A percentile compares a stretch with the other conserved stretches of the same genome.
These are phyloP conservation scores for Flaveria ramosissima DNA, from an alignment of 129 eudicot genomes.

Conservation along the genomic window DNA sequence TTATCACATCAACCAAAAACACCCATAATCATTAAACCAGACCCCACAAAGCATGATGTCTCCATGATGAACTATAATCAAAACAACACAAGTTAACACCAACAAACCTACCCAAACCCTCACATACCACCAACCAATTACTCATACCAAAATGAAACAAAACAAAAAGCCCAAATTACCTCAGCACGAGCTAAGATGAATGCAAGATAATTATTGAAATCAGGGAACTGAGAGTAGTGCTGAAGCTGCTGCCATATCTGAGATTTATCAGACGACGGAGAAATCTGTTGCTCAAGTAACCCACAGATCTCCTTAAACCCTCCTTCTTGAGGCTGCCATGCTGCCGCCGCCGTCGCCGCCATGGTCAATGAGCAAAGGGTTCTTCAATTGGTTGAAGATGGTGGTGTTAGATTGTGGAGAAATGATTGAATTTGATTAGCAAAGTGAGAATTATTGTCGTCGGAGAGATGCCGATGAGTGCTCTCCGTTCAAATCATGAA, in stretches of 20 bases:
- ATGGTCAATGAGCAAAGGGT: slow-evolving; percentile 18
- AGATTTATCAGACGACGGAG: slow-evolving; percentile 89
- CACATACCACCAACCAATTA: background rate
- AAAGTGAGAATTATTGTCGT: background rate
- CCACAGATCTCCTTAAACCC: slow-evolving; percentile 94
- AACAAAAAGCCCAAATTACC: slow-evolving; percentile 36
- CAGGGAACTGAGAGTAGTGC: slow-evolving; percentile 89
- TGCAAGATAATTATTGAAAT: slow-evolving; percentile 91
- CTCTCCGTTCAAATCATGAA: background rate
- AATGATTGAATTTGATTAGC: background rate
- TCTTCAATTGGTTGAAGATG: slow-evolving; percentile 2
- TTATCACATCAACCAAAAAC: background rate
- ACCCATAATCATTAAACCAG: background rate
- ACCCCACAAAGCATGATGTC: background rate
- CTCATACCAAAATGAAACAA: background rate
- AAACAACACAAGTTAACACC: background rate
- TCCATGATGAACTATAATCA: slow-evolving; percentile 14
- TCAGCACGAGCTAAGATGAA: slow-evolving; percentile 84
- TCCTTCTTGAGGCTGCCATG: slow-evolving; percentile 93
- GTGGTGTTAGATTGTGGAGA: background rate
- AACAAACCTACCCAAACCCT: slow-evolving; percentile 1
- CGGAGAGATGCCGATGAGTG: background rate
- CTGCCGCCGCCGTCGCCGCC: slow-evolving; percentile 27
- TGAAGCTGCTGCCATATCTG: slow-evolving; percentile 89
- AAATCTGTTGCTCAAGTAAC: slow-evolving; percentile 83